Percentiles rank a stretch among this genome's conserved stretches.
Evolutionary conservation across 495 filamentous ascomycete species (phyloP).

Genomic region (Aspergillus coremiiformis): DNA sequence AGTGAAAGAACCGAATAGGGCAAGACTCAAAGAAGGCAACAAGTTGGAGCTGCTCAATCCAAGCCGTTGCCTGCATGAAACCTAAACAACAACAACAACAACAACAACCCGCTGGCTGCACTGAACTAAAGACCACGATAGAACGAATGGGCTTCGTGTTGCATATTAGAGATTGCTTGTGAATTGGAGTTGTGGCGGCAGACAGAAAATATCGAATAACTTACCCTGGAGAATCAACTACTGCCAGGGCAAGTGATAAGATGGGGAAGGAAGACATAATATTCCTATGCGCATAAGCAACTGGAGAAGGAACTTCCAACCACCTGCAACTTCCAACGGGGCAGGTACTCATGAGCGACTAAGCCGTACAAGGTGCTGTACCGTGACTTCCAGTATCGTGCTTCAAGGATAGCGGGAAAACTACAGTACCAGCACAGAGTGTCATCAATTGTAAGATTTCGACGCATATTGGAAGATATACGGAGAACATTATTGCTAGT

Average conservation of each 20-base stretch:
- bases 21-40: constrained; percentile 22
- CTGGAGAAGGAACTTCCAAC: constrained; percentile 14
- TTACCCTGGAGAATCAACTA: constrained; percentile 5
- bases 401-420: background rate
- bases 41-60: constrained; percentile 17
- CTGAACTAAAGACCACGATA: constrained; percentile 17
- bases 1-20: constrained; percentile 3
- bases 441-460: background rate
- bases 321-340: background rate
- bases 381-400: background rate
- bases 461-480: background rate
- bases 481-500: background rate
- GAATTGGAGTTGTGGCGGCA: constrained; percentile 7
- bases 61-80: constrained; percentile 15
- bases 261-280: background rate
- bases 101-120: too few species aligned
- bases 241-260: constrained; percentile 5
- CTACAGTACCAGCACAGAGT: background rate
- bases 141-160: constrained; percentile 12
- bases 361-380: background rate
- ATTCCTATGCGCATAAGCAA: background rate
- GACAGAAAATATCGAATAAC: constrained; percentile 2
- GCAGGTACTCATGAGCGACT: background rate
- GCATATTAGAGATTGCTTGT: background rate
- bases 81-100: constrained; percentile 6